Evolutionary conservation across 495 filamentous ascomycete genomes (phyloP), one percentile per base, ranked within the genome.

Genomic region (Lepidopterella palustris): DNA sequence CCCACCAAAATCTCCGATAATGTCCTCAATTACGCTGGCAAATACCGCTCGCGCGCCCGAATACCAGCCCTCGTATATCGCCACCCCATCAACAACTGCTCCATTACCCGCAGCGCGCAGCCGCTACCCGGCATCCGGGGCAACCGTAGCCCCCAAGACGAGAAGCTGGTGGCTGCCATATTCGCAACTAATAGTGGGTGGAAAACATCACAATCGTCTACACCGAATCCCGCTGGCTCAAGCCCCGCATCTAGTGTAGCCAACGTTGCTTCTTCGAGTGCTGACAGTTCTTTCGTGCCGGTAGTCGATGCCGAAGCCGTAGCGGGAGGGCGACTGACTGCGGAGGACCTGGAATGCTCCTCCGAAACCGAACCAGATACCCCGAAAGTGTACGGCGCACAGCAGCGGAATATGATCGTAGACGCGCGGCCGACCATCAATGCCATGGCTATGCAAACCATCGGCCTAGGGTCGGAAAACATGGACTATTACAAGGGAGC

Each of bases 401-500:
- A 96, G 68, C 90, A 96, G 71, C 81, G 85, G 60, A 99, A 99
- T 67, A 73, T 97, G 29, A 99, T 99, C 53, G 92, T 99, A 40
- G 93, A 99, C 80, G 93, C 93, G 18, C 84, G 93, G 15, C 93
- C 93, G 5, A 93, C 88, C 0, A 87, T 99, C 59, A 99, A 99
- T 74, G 95, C 95, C 0, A 83, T 88, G 57, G 92, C 91, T 11
- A 99, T 96, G 89, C 91, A 97, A 73, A 89, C 89, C 8, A 86
- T 93, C 63, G 93, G 93, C 1, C 83, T 90, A 65, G 93, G 93
- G 3, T 96, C 90, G 0, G 93, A 99, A 70, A 97, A 97, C 63
- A 96, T 97, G 90, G 91, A 96, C 53, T 88, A 97, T 71, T 99
- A 99, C 72, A 87, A 84, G 52, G 91, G 89, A 67, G 89, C 89